Evolutionary conservation across 2,329 filamentous ascomycete species (phyloP).

Genomic region (Aureobasidium sp.): DNA sequence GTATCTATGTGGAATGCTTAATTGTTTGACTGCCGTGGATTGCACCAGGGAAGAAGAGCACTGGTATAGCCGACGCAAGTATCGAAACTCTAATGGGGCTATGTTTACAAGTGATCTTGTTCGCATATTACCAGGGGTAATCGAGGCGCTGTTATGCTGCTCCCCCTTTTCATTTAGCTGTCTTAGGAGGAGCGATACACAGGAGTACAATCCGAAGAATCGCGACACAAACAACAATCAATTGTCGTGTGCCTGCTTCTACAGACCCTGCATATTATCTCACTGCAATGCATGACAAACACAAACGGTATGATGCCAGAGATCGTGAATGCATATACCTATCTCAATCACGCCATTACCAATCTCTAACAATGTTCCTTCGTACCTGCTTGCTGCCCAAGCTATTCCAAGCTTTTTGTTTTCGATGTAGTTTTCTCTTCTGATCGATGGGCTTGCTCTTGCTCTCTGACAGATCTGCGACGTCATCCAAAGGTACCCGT

Average conservation of each 20-base stretch:
- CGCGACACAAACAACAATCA: neutral
- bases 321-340: neutral
- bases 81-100: neutral
- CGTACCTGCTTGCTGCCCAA: neutral
- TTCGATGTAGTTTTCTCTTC: neutral
- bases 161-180: neutral
- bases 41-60: neutral
- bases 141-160: neutral
- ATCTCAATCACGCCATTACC: neutral
- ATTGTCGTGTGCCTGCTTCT: neutral
- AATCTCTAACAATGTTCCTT: neutral
- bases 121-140: neutral
- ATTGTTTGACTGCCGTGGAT: neutral
- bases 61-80: neutral
- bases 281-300: neutral
- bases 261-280: neutral
- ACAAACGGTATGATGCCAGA: neutral
- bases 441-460: neutral
- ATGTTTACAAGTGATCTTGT: neutral
- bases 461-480: neutral
- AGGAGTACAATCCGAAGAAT: neutral
- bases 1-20: neutral
- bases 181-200: neutral
- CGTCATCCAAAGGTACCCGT: neutral
- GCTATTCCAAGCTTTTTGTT: neutral